Evolutionary conservation across 805 yeast genomes (phyloP).

Genomic region (Sugiyamaella boreocaroliniensis): DNA sequence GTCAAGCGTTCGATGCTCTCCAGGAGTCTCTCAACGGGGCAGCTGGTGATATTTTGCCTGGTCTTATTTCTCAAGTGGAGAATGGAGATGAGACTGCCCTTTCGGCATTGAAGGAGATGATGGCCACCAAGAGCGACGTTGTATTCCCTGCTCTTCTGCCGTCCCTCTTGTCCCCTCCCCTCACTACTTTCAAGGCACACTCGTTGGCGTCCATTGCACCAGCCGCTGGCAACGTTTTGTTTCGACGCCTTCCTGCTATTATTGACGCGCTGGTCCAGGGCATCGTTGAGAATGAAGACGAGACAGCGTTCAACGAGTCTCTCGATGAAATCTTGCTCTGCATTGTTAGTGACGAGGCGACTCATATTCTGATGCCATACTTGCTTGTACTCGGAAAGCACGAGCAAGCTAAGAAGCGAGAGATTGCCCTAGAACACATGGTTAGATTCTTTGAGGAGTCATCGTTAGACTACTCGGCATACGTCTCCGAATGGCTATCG

Average conservation of each 20-base stretch:
- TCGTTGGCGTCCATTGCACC: slow-evolving; percentile 82
- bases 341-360: slow-evolving; percentile 68
- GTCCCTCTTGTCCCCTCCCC: slow-evolving; percentile 71
- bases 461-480: slow-evolving; percentile 57
- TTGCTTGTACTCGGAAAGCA: slow-evolving; percentile 67
- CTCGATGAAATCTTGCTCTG: slow-evolving; percentile 67
- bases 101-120: slow-evolving; percentile 81
- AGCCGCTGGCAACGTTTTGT: slow-evolving; percentile 80
- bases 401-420: slow-evolving; percentile 52
- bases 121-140: slow-evolving; percentile 82
- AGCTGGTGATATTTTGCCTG: slow-evolving; percentile 83
- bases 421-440: slow-evolving; percentile 45
- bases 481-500: slow-evolving; percentile 67
- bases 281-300: slow-evolving; percentile 31
- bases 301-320: slow-evolving; percentile 19
- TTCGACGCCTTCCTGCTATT: slow-evolving; percentile 64
- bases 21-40: slow-evolving; percentile 73
- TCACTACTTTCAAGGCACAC: slow-evolving; percentile 75
- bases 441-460: slow-evolving; percentile 66
- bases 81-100: slow-evolving; percentile 55
- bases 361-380: slow-evolving; percentile 79
- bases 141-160: slow-evolving; percentile 93
- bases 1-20: slow-evolving; percentile 79
- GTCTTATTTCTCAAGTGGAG: slow-evolving; percentile 64
- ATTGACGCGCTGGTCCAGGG: slow-evolving; percentile 59